phyloP scores from a whole-genome alignment of 1,139 yeast genomes.

The Debaryomyces sp. region DNA sequence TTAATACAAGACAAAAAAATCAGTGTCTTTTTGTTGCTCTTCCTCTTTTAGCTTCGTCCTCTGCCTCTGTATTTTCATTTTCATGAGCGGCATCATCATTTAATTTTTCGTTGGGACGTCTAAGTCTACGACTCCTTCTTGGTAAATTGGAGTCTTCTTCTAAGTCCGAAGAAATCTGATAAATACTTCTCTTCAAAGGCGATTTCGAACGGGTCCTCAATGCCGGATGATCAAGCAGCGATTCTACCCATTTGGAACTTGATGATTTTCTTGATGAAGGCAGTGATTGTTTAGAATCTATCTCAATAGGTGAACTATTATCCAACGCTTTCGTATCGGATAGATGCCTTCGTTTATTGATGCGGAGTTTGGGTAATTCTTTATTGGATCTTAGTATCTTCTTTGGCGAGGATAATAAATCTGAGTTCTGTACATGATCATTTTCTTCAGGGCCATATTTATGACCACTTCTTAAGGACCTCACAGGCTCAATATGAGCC shows the following conservation, averaged over 20 bases:
- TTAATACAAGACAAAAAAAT: neutral
- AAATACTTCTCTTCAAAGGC: conserved; percentile 38
- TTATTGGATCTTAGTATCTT: neutral
- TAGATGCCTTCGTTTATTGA: conserved; percentile 2
- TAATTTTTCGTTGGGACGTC: neutral
- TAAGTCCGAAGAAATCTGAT: conserved; percentile 26
- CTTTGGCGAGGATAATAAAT: neutral
- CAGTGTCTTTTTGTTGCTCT: conserved; percentile 15
- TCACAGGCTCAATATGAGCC: conserved; percentile 21
- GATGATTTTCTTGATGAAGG: conserved; percentile 12
- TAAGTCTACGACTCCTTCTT: conserved; percentile 11
- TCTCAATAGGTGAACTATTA: conserved; percentile 3
- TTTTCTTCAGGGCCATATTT: conserved; percentile 16
- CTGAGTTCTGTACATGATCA: neutral
- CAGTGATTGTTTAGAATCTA: conserved; percentile 6
- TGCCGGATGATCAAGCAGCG: conserved; percentile 34
- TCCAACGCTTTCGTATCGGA: neutral
- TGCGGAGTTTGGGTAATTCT: conserved; percentile 1
- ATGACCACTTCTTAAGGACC: conserved; percentile 27
- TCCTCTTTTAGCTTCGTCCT: conserved; percentile 14
- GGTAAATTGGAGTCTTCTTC: conserved; percentile 19
- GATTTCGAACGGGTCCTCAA: conserved; percentile 46
- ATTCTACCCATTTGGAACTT: conserved; percentile 3
- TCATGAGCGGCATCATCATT: neutral
- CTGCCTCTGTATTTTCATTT: neutral